phyloP scores from a whole-genome alignment of 805 yeast genomes.

The Metschnikowia amazonensis region DNA sequence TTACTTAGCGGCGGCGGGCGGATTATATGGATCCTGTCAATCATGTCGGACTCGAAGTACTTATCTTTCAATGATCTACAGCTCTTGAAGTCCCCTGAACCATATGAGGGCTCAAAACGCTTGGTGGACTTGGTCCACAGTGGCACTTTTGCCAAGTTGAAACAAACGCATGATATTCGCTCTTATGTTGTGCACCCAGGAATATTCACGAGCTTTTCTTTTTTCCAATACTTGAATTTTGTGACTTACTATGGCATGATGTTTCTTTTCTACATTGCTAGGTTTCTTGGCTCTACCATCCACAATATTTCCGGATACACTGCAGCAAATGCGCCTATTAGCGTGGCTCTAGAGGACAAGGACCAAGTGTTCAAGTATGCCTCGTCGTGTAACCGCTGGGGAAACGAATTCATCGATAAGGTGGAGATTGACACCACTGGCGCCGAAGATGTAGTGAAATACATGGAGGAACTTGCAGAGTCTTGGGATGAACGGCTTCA shows the following conservation, averaged over 20 bases:
- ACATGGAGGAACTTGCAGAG: slow-evolving; percentile 50
- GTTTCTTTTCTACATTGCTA: slow-evolving; percentile 73
- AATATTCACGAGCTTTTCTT: slow-evolving; percentile 80
- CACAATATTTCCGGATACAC: slow-evolving; percentile 84
- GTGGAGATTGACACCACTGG: slow-evolving; percentile 62
- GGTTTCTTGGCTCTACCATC: slow-evolving; percentile 80
- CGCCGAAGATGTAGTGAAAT: slow-evolving; percentile 59
- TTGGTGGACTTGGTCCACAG: slow-evolving; percentile 78
- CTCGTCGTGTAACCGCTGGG: slow-evolving; percentile 63
- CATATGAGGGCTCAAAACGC: slow-evolving; percentile 92
- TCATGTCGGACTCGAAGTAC: slow-evolving; percentile 73
- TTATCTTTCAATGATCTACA: slow-evolving; percentile 75
- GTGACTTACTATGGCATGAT: slow-evolving; percentile 86
- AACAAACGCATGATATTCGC: slow-evolving; percentile 47
- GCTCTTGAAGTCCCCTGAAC: slow-evolving; percentile 54
- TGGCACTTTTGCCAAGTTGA: slow-evolving; percentile 57
- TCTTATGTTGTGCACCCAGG: slow-evolving; percentile 93
- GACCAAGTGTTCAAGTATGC: slow-evolving; percentile 57
- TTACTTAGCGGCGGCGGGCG: slow-evolving; percentile 59
- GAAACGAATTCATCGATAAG: slow-evolving; percentile 58
- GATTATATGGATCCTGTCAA: slow-evolving; percentile 80
- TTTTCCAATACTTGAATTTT: slow-evolving; percentile 68
- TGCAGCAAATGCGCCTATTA: slow-evolving; percentile 83
- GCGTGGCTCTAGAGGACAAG: slow-evolving; percentile 48
- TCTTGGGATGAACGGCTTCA: slow-evolving; percentile 77